A percentile compares a stretch with the other conserved stretches of the same genome.
Evolutionary conservation across 2,329 filamentous ascomycete species (phyloP).

Genomic region (Escovopsis sp.): DNA sequence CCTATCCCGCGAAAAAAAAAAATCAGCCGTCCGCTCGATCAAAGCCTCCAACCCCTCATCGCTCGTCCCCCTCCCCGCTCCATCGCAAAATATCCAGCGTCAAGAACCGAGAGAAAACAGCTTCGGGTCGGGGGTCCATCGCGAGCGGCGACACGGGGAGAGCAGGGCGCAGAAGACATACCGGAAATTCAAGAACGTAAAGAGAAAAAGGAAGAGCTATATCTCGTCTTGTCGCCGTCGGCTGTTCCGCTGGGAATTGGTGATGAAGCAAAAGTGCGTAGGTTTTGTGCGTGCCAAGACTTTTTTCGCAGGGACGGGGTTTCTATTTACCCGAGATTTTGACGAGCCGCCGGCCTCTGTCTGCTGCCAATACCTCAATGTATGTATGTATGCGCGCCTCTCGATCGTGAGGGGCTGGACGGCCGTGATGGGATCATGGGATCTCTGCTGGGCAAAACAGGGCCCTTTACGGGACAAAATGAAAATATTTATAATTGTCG

Average conservation of each 20-base stretch:
- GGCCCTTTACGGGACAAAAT: too few relatives aligned
- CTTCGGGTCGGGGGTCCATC: neutral
- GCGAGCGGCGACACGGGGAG: neutral
- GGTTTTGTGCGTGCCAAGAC: slow-evolving; percentile 33
- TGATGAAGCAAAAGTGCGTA: slow-evolving; percentile 23
- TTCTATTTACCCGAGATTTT: slow-evolving; percentile 6
- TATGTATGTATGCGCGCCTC: too few relatives aligned
- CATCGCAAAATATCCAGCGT: too few relatives aligned
- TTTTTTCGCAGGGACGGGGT: slow-evolving; percentile 18
- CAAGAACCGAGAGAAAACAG: neutral
- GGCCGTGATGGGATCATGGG: too few relatives aligned
- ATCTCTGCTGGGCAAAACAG: too few relatives aligned
- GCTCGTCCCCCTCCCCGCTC: too few relatives aligned
- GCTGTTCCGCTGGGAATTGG: slow-evolving; percentile 14
- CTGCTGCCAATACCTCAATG: too few relatives aligned
- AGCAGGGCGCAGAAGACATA: slow-evolving; percentile 11
- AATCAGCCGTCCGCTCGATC: neutral
- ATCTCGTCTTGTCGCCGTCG: slow-evolving; percentile 24
- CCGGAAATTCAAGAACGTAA: slow-evolving; percentile 14
- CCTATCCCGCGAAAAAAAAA: neutral
- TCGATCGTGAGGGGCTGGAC: too few relatives aligned
- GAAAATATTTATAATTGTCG: too few relatives aligned
- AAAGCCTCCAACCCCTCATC: too few relatives aligned
- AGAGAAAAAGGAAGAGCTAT: slow-evolving; percentile 19
- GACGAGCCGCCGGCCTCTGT: too few relatives aligned